Evolutionary conservation across 768 basidiomycete species (phyloP), one percentile per base, ranked within the genome.

Genomic region (Suillus hirtellus): DNA sequence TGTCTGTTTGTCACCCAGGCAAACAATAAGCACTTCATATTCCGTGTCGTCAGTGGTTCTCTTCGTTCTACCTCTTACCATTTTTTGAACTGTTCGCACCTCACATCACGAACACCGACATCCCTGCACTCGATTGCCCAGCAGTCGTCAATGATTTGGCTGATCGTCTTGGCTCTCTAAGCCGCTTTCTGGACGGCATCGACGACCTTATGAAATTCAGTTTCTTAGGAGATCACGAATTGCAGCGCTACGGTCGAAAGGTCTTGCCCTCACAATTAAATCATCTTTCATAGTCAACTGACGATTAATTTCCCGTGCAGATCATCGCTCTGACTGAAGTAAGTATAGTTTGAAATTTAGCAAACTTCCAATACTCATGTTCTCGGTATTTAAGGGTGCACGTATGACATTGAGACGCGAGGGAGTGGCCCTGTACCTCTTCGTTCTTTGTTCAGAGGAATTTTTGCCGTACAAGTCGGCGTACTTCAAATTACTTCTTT

Each of bases 251-350:
- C 17, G 65, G 65, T 37, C 70, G 71, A 68, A 75, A 75, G 69
- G 75, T 72, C 5, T 15, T 21, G 1, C 9, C 15, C 14, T 24
- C 19, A 1, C 46, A 38, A 40, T 31, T 37, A 42, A 44, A 21
- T n/a, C 3, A 5, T 37, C 31, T 49, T 60, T 56, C 64, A 63
- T 68, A 42, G 72, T 24, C 43, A 2, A 40, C 15, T 58, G 35
- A 50, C 24, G 24, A 27, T 40, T 17, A 61, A 55, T 2, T 55
- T 40, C 19, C 9, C 12, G 10, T 34, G 55, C 66, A 86, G 85
- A 76, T 86, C 54, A 76, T 86, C 54, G 73, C 77, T 19, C 66
- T 86, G 63, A 74, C 80, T 52, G 84, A 86, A 84, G 85, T 86
- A 79, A 73, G 62, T 67, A 67, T 64, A 63, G 52, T 37, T 38